Evolutionary conservation across 2,329 filamentous ascomycete genomes (phyloP).

Genomic region (Aureobasidium lini): DNA sequence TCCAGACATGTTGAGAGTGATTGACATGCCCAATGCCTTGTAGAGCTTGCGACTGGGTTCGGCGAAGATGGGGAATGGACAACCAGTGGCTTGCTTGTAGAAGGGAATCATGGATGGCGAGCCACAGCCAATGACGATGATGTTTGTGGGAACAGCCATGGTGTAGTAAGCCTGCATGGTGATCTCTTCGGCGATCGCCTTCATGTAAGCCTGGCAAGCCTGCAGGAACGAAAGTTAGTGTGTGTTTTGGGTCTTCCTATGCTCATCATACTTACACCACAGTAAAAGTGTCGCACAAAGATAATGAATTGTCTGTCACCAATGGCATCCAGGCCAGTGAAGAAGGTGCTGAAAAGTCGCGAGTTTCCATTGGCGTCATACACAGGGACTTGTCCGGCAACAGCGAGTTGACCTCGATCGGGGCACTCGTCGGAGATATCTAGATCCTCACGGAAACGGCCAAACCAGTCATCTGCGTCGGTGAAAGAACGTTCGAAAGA

Average conservation of each 20-base stretch:
- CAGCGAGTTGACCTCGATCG: constrained; percentile 26
- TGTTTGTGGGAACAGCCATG: constrained; percentile 29
- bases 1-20: constrained; percentile 26
- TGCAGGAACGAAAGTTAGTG: constrained; percentile 9
- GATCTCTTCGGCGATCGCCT: constrained; percentile 28
- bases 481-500: constrained; percentile 10
- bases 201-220: constrained; percentile 32
- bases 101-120: constrained; percentile 29
- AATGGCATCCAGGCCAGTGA: constrained; percentile 40
- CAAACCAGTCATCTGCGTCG: constrained; percentile 29
- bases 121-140: constrained; percentile 33
- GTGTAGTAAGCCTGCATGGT: constrained; percentile 29
- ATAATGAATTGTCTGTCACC: constrained; percentile 33
- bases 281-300: constrained; percentile 37
- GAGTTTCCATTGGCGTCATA: constrained; percentile 55
- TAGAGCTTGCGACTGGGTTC: constrained; percentile 29
- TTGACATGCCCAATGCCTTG: constrained; percentile 29
- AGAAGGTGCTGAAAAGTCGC: constrained; percentile 56
- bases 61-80: constrained; percentile 32
- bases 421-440: constrained; percentile 27
- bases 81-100: constrained; percentile 29
- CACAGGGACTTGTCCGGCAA: constrained; percentile 35
- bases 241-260: not conserved
- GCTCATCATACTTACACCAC: constrained; percentile 22
- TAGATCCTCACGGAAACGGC: constrained; percentile 26